Percentiles rank a stretch among this genome's conserved stretches.
These are phyloP conservation scores for Leucosporidium creatinivorum DNA, from an alignment of 768 basidiomycete genomes.

Conservation along the genomic window DNA sequence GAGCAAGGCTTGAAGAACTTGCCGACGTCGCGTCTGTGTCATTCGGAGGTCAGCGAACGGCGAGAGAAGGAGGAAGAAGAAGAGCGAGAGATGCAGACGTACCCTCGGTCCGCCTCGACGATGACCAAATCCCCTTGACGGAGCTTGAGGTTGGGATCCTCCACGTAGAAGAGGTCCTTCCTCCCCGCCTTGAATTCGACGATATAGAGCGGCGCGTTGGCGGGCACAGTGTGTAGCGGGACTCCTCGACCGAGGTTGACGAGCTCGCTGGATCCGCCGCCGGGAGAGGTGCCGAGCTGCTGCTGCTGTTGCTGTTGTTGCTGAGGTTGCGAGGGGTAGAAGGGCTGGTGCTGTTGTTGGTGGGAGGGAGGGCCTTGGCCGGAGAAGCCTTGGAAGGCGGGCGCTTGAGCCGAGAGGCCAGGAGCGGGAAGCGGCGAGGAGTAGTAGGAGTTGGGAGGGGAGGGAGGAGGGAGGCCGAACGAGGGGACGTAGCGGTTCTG, in stretches of 20 bases:
- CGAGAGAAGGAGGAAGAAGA: not conserved
- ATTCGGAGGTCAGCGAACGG: not conserved
- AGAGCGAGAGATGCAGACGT: constrained; percentile 47
- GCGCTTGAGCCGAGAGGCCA: constrained; percentile 6
- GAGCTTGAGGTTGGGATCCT: constrained; percentile 59
- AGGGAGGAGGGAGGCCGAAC: constrained; percentile 12
- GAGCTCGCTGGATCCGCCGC: constrained; percentile 8
- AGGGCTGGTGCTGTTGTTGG: not conserved
- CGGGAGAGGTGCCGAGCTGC: constrained; percentile 3
- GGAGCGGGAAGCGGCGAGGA: not conserved
- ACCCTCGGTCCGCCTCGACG: constrained; percentile 91
- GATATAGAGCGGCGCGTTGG: constrained; percentile 84
- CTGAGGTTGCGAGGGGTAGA: not conserved
- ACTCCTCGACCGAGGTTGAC: constrained; percentile 70
- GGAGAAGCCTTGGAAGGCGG: constrained; percentile 5
- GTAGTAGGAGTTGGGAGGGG: constrained; percentile 7
- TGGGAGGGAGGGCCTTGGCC: not conserved
- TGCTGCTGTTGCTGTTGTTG: constrained; percentile 1
- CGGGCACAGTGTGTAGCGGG: constrained; percentile 71
- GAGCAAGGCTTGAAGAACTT: constrained; percentile 45
- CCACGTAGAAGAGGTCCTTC: constrained; percentile 87
- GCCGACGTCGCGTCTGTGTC: constrained; percentile 49
- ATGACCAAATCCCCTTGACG: constrained; percentile 86
- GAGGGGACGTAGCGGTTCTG: not conserved
- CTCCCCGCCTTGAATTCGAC: constrained; percentile 97